Percentiles rank a stretch among this genome's conserved stretches.
Conservation (phyloP, 805 yeast genomes). For the Osmozyma mogii region DNA sequence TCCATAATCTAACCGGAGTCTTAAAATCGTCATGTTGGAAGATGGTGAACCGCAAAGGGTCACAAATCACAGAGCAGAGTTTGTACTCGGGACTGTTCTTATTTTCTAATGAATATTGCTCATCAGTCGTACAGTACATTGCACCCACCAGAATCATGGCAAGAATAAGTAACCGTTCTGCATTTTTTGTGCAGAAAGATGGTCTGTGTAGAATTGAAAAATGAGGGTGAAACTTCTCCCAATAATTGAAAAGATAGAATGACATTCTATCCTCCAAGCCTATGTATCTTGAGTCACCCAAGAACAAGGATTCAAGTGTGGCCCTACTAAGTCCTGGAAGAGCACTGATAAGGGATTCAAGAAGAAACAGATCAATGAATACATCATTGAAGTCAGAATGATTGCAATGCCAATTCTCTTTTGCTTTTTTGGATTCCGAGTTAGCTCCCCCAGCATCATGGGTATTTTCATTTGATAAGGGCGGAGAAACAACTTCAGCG, state of each 20-base stretch:
- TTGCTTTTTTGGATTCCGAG: too few species aligned
- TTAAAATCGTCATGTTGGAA: constrained; percentile 66
- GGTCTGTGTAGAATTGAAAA: constrained; percentile 54
- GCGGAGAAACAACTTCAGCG: too few species aligned
- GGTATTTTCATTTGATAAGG: too few species aligned
- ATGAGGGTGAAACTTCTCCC: constrained; percentile 54
- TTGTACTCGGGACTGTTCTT: constrained; percentile 26
- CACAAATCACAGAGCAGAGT: constrained; percentile 41
- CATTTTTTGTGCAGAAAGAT: constrained; percentile 41
- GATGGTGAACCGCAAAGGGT: constrained; percentile 59
- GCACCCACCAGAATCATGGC: constrained; percentile 55
- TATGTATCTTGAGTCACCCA: constrained; percentile 15
- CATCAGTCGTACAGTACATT: constrained; percentile 27
- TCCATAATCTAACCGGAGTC: constrained; percentile 72
- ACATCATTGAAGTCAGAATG: too few species aligned
- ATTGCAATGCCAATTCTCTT: too few species aligned
- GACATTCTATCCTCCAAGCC: constrained; percentile 27
- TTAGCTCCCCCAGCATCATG: too few species aligned
- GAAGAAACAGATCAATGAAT: constrained; percentile 28
- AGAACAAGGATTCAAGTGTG: constrained; percentile 20
- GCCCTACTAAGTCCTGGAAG: constrained; percentile 20
- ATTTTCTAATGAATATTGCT: constrained; percentile 13
- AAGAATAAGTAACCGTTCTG: constrained; percentile 44
- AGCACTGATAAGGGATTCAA: constrained; percentile 26
- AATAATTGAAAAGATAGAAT: constrained; percentile 35